Percentiles rank a stretch among this genome's conserved stretches.
phyloP scores from a whole-genome alignment of 1,139 yeast genomes.

The Tardiomyces digboiensis region DNA sequence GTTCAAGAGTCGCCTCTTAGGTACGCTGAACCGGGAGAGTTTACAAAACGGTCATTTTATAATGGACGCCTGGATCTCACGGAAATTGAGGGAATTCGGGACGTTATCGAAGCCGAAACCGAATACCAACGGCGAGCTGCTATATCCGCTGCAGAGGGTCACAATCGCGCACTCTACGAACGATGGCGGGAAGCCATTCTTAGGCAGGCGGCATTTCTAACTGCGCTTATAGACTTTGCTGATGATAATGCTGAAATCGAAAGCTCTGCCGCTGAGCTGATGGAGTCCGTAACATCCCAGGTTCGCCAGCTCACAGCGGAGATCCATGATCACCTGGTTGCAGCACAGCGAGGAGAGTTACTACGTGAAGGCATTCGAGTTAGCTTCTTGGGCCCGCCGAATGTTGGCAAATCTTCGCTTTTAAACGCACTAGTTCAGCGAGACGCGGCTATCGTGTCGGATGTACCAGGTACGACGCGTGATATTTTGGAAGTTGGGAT shows the following conservation, averaged over 20 bases:
- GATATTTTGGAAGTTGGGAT: slow-evolving; percentile 77
- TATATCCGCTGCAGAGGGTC: slow-evolving; percentile 62
- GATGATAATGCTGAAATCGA: slow-evolving; percentile 92
- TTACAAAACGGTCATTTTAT: slow-evolving; percentile 71
- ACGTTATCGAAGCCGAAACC: slow-evolving; percentile 89
- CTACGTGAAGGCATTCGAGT: slow-evolving; percentile 65
- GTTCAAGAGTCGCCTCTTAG: slow-evolving; percentile 34
- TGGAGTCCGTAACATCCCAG: slow-evolving; percentile 39
- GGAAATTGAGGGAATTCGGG: slow-evolving; percentile 84
- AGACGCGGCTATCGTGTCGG: slow-evolving; percentile 88
- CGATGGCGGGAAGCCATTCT: slow-evolving; percentile 64
- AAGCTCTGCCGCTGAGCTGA: slow-evolving; percentile 33
- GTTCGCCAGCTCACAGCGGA: slow-evolving; percentile 36
- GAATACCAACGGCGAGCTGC: slow-evolving; percentile 80
- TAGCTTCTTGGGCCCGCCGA: slow-evolving; percentile 83
- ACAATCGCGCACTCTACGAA: slow-evolving; percentile 42
- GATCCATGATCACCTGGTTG: slow-evolving; percentile 33
- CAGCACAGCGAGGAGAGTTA: slow-evolving; percentile 32
- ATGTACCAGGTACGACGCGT: slow-evolving; percentile 90
- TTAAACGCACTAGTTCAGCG: slow-evolving; percentile 63
- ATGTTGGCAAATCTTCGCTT: slow-evolving; percentile 91
- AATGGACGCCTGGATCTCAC: slow-evolving; percentile 66
- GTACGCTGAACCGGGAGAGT: slow-evolving; percentile 91
- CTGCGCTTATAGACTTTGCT: slow-evolving; percentile 82
- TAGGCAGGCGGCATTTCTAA: slow-evolving; percentile 58